Base-by-base conservation (phyloP, 768 basidiomycete genomes). In the Pulveroboletus sp. region DNA sequence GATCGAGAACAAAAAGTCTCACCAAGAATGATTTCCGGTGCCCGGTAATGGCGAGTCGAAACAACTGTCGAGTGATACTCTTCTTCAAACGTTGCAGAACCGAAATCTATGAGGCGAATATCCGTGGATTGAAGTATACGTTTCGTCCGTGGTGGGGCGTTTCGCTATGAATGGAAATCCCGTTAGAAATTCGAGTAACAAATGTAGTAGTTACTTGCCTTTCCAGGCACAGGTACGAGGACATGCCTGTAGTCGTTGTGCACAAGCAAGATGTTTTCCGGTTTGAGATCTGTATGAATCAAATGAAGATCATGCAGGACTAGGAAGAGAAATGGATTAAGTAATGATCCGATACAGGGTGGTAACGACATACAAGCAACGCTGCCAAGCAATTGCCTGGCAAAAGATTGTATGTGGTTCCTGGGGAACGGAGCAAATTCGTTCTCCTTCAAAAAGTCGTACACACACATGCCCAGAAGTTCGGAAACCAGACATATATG, bases 61-160 rank as follows among this genome's bases (percentile, higher is more conserved):
- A 99, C 96, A 22, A 99, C 96, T 2, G 89, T 92, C 1, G 95
- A 97, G 67, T 99, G 96, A 68, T 98, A 98, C 68, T 99, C 96
- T 61, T 89, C 82, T 63, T 97, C 90, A 60, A 98, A 98, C 2
- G 96, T 99, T 2, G 96, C 96, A 34, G 92, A 95, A 47, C 96
- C 96, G 69, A 99, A 99, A 69, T 99, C 96, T 66, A 98, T 99
- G 36, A 99, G 76, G 34, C 88, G 89, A 55, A 99, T 97, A 42
- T 93, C 90, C 4, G 93, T 95, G 36, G 85, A 87, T 47, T 82
- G 76, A 50, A 99, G 75, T 53, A 96, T 81, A 51, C 85, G 80
- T 67, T 92, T 92, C 14, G 77, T 71, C 63, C 83, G 82, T 22
- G 85, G 72, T 44, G 79, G 78, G 29, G 80, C 77, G 55, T 79